Percentiles rank a stretch among this genome's conserved stretches.
These are phyloP conservation scores for Marasmius oreades DNA, from an alignment of 1,284 basidiomycete species.

Conservation along the genomic window DNA sequence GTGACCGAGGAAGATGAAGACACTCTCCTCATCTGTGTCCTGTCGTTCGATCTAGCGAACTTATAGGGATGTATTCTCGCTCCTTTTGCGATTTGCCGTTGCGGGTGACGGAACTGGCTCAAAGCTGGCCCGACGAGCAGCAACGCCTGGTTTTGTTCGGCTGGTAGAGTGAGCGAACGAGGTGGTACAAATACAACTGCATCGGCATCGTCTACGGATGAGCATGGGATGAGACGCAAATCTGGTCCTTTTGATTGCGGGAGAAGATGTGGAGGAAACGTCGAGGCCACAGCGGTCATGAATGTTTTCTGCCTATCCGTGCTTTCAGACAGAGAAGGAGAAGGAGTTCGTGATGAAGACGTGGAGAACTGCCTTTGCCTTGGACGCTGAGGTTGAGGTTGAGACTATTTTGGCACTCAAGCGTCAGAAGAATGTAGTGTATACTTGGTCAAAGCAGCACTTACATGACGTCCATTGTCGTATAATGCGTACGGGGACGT, in stretches of 20 bases:
- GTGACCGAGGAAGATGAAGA: background rate
- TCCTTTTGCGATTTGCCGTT: slow-evolving; percentile 39
- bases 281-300: background rate
- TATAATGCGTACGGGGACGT: slow-evolving; percentile 21
- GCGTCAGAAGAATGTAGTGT: background rate
- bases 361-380: slow-evolving; percentile 8
- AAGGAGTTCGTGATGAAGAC: slow-evolving; percentile 40
- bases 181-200: slow-evolving; percentile 49
- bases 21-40: background rate
- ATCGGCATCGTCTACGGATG: slow-evolving; percentile 46
- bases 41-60: background rate
- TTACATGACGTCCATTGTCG: slow-evolving; percentile 30
- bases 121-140: slow-evolving; percentile 46
- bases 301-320: background rate
- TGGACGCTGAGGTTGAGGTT: slow-evolving; percentile 2
- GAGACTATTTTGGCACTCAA: background rate
- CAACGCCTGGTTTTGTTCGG: slow-evolving; percentile 26
- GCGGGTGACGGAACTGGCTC: slow-evolving; percentile 34
- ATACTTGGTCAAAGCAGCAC: slow-evolving; percentile 6
- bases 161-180: slow-evolving; percentile 16
- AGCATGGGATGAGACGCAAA: slow-evolving; percentile 40
- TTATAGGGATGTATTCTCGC: slow-evolving; percentile 55
- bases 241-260: slow-evolving; percentile 1
- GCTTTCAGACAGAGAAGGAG: slow-evolving; percentile 28
- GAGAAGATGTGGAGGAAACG: background rate